Conservation (phyloP, 2,329 filamentous ascomycete genomes). For the Huntiella savannae region DNA sequence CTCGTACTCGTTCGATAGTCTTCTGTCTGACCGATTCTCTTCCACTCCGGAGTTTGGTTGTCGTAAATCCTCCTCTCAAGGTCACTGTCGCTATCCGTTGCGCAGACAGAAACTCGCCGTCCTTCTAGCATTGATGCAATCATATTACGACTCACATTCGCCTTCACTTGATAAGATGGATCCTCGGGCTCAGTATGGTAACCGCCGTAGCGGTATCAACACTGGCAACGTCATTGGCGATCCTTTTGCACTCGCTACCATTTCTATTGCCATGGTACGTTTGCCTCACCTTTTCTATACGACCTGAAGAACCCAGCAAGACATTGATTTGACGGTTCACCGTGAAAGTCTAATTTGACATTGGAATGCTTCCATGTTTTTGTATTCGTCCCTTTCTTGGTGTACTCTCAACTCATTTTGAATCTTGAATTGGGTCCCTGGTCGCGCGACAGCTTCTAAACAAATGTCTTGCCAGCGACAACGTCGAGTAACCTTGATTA, state of each 20-base stretch:
- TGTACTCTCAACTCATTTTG: too few species aligned
- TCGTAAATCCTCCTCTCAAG: too few species aligned
- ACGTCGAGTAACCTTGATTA: background rate
- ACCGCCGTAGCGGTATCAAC: slow-evolving; percentile 43
- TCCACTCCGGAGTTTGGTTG: background rate
- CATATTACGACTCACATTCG: slow-evolving; percentile 53
- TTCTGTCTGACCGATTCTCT: too few species aligned
- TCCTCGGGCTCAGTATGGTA: slow-evolving; percentile 36
- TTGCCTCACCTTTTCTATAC: background rate
- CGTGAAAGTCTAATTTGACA: too few species aligned
- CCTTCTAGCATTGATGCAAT: slow-evolving; percentile 36
- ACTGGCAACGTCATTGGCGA: slow-evolving; percentile 86
- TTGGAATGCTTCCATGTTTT: too few species aligned
- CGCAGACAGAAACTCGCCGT: background rate
- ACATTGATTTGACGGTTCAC: too few species aligned
- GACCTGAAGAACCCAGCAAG: background rate
- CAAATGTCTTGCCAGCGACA: too few species aligned
- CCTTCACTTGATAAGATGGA: slow-evolving; percentile 71
- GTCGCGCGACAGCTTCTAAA: too few species aligned
- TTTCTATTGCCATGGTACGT: slow-evolving; percentile 79
- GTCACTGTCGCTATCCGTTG: background rate
- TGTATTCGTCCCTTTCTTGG: background rate
- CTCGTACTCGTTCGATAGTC: too few species aligned
- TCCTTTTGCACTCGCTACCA: slow-evolving; percentile 84
- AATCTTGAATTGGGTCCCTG: too few species aligned